These are phyloP conservation scores for Penicillium sumatraense DNA, from an alignment of 2,329 filamentous ascomycete genomes.

Conservation along the genomic window DNA sequence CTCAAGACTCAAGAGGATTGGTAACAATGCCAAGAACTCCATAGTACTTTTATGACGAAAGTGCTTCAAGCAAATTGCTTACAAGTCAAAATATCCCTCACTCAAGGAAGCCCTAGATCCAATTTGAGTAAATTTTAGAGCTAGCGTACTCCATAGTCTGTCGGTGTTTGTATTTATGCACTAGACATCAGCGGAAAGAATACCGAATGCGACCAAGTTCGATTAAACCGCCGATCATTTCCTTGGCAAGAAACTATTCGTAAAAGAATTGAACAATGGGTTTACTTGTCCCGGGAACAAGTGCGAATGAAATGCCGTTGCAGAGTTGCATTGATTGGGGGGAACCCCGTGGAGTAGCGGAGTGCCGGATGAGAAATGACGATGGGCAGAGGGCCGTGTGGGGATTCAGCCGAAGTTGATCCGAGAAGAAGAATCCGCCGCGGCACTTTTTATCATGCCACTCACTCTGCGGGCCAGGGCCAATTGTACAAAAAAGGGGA, in stretches of 20 bases:
- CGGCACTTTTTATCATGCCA: background rate
- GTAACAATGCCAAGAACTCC: too few relatives aligned
- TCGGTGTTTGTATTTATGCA: background rate
- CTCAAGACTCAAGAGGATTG: background rate
- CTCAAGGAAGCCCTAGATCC: too few relatives aligned
- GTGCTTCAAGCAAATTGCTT: background rate
- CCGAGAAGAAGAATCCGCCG: background rate
- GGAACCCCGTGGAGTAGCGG: background rate
- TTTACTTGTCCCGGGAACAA: background rate
- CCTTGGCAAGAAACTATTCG: background rate
- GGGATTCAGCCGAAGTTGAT: constrained; percentile 17
- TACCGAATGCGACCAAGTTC: background rate
- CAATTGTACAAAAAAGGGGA: background rate
- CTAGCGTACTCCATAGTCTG: background rate
- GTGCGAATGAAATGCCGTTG: background rate
- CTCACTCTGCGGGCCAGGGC: too few relatives aligned
- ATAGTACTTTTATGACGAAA: too few relatives aligned
- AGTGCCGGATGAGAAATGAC: constrained; percentile 2
- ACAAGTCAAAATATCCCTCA: background rate
- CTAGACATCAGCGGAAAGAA: background rate
- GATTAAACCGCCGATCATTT: background rate
- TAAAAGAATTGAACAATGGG: background rate
- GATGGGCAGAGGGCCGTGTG: background rate
- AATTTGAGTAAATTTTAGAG: background rate
- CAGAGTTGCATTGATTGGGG: constrained; percentile 1